Evolutionary conservation across 2,329 filamentous ascomycete species (phyloP).

Genomic region (Ophiocordyceps camponoti-leonardi): DNA sequence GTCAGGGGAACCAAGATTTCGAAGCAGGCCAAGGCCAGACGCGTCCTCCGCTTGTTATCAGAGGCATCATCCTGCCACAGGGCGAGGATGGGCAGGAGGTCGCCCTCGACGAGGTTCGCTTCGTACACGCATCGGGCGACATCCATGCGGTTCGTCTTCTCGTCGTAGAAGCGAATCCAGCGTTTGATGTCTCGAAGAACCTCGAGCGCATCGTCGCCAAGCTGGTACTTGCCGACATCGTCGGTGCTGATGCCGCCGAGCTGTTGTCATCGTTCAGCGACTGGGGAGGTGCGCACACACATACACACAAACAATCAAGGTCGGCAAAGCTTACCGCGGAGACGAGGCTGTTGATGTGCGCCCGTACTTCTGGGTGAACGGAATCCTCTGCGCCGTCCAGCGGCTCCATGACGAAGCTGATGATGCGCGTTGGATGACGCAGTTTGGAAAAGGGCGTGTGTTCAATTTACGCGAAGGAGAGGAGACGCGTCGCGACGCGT

Average conservation of each 20-base stretch:
- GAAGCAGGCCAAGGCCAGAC: slow-evolving; percentile 69
- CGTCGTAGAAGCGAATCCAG: slow-evolving; percentile 91
- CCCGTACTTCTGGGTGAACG: slow-evolving; percentile 83
- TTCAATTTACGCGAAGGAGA: neutral
- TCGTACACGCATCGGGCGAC: slow-evolving; percentile 86
- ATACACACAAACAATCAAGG: too few species aligned
- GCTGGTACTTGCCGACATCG: slow-evolving; percentile 66
- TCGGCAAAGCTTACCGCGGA: slow-evolving; percentile 53
- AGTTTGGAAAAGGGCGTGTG: neutral
- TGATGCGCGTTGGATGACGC: neutral
- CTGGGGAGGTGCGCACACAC: slow-evolving; percentile 5
- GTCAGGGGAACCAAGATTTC: slow-evolving; percentile 86
- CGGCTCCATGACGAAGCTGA: slow-evolving; percentile 29
- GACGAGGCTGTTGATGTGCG: slow-evolving; percentile 83
- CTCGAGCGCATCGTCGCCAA: slow-evolving; percentile 85
- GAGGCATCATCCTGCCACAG: slow-evolving; percentile 59
- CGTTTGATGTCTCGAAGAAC: slow-evolving; percentile 84
- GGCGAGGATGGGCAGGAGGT: slow-evolving; percentile 77
- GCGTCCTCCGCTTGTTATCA: slow-evolving; percentile 58
- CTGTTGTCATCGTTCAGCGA: slow-evolving; percentile 22
- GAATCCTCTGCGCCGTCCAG: slow-evolving; percentile 35
- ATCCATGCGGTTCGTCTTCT: slow-evolving; percentile 84
- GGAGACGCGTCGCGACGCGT: too few species aligned
- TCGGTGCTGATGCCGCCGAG: slow-evolving; percentile 70
- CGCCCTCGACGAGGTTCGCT: slow-evolving; percentile 78